Percentiles rank a stretch among this genome's conserved stretches.
Conservation (phyloP, 257 asterid genomes). For the Lycium ferocissimum region DNA sequence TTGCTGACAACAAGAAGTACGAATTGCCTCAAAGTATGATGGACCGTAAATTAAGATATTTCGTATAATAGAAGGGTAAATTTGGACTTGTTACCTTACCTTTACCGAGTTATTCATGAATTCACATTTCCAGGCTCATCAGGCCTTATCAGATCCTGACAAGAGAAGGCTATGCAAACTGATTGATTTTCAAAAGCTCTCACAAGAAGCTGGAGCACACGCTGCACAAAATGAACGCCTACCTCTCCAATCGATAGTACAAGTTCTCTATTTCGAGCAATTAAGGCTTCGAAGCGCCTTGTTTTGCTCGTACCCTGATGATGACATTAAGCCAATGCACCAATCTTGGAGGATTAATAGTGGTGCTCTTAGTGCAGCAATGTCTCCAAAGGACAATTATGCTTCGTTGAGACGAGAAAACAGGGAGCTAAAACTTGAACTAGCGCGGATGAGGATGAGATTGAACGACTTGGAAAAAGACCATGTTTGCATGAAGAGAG, state of each 20-base stretch:
- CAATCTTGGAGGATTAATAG: slow-evolving; percentile 90
- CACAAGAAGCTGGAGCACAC: slow-evolving; percentile 93
- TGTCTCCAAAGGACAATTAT: slow-evolving; percentile 92
- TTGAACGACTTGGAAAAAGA: slow-evolving; percentile 91
- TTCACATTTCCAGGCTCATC: slow-evolving; percentile 71
- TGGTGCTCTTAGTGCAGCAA: slow-evolving; percentile 91
- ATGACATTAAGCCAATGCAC: slow-evolving; percentile 82
- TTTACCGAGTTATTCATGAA: neutral
- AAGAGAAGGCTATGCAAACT: slow-evolving; percentile 75
- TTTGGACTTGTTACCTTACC: neutral
- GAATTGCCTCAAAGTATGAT: neutral
- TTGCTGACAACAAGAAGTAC: neutral
- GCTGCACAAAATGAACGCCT: slow-evolving; percentile 98
- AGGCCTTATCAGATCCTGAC: slow-evolving; percentile 72
- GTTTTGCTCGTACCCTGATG: slow-evolving; percentile 73
- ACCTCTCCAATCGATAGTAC: slow-evolving; percentile 89
- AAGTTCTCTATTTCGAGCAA: slow-evolving; percentile 91
- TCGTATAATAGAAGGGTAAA: neutral
- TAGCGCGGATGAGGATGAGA: slow-evolving; percentile 92
- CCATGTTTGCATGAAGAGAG: slow-evolving; percentile 93
- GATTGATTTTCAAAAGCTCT: slow-evolving; percentile 87
- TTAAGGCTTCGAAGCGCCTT: slow-evolving; percentile 76
- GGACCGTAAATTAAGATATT: neutral
- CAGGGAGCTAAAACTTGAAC: slow-evolving; percentile 87
- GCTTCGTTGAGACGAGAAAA: slow-evolving; percentile 92